Evolutionary conservation across 2,329 filamentous ascomycete genomes (phyloP).

Genomic region (Colletotrichum plurivorum): DNA sequence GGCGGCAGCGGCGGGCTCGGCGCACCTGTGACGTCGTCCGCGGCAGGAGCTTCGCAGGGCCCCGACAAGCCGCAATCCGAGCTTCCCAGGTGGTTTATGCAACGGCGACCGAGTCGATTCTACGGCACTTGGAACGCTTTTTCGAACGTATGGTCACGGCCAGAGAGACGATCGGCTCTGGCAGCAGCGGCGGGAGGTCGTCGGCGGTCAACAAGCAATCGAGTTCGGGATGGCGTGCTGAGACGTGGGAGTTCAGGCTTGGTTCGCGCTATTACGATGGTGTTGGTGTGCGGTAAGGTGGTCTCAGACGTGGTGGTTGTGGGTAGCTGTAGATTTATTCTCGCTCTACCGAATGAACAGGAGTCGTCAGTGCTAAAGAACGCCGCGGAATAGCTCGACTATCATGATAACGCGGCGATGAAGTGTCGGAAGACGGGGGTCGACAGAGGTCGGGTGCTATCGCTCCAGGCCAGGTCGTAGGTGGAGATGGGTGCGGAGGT

Average conservation of each 20-base stretch:
- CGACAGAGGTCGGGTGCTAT: conserved; percentile 37
- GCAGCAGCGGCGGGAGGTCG: conserved; percentile 9
- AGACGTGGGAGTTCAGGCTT: conserved; percentile 15
- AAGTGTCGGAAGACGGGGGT: conserved; percentile 32
- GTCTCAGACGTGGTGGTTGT: not conserved
- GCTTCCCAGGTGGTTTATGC: conserved; percentile 21
- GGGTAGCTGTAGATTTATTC: conserved; percentile 20
- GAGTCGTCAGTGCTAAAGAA: conserved; percentile 21
- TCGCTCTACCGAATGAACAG: conserved; percentile 19
- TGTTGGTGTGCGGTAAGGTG: conserved; percentile 6
- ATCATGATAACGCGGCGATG: conserved; percentile 39
- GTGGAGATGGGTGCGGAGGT: conserved; percentile 32
- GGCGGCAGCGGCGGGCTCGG: conserved; percentile 33
- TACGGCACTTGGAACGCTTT: not conserved
- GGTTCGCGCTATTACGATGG: conserved; percentile 34
- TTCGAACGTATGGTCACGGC: conserved; percentile 9
- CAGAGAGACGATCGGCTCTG: conserved; percentile 10
- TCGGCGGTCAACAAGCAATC: conserved; percentile 29
- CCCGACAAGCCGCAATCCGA: conserved; percentile 32
- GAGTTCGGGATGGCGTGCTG: conserved; percentile 34
- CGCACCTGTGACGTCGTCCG: conserved; percentile 30
- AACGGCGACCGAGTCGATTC: not conserved
- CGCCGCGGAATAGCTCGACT: conserved; percentile 30
- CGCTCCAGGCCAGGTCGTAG: conserved; percentile 15
- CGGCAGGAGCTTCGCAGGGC: conserved; percentile 34